Evolutionary conservation across 306 rosid species (phyloP).

Genomic region (Cicer arietinum): DNA sequence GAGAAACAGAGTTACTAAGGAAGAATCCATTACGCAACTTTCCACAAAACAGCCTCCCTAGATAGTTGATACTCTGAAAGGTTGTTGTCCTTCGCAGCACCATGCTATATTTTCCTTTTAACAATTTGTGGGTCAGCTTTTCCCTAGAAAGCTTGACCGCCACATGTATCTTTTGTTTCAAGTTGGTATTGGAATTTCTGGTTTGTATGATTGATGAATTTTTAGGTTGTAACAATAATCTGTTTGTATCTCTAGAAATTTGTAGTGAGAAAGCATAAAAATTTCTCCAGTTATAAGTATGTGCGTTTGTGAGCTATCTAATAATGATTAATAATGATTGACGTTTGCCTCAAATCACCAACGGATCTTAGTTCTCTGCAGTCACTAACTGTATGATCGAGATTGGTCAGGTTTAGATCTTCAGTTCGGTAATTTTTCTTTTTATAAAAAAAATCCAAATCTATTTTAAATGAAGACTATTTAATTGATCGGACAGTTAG

Average conservation of each 20-base stretch:
- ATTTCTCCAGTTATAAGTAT: background rate
- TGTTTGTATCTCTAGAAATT: background rate
- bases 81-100: background rate
- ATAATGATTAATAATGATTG: too few species aligned
- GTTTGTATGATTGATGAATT: slow-evolving; percentile 33
- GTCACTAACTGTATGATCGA: too few species aligned
- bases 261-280: slow-evolving; percentile 2
- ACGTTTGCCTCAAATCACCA: too few species aligned
- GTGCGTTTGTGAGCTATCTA: too few species aligned
- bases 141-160: slow-evolving; percentile 47
- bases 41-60: slow-evolving; percentile 74
- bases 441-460: too few species aligned
- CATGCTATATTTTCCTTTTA: slow-evolving; percentile 16
- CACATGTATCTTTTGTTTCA: background rate
- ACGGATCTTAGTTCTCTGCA: too few species aligned
- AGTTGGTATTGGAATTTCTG: slow-evolving; percentile 17
- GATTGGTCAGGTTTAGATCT: too few species aligned
- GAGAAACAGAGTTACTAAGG: slow-evolving; percentile 82
- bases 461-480: too few species aligned
- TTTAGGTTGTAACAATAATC: background rate
- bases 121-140: slow-evolving; percentile 37
- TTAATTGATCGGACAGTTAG: too few species aligned
- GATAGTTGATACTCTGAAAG: slow-evolving; percentile 48
- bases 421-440: too few species aligned
- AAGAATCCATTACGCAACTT: slow-evolving; percentile 87